These are phyloP conservation scores for Pinguiococcus pyrenoidosus DNA, from an alignment of 108 stramenopile species.

Conservation along the genomic window DNA sequence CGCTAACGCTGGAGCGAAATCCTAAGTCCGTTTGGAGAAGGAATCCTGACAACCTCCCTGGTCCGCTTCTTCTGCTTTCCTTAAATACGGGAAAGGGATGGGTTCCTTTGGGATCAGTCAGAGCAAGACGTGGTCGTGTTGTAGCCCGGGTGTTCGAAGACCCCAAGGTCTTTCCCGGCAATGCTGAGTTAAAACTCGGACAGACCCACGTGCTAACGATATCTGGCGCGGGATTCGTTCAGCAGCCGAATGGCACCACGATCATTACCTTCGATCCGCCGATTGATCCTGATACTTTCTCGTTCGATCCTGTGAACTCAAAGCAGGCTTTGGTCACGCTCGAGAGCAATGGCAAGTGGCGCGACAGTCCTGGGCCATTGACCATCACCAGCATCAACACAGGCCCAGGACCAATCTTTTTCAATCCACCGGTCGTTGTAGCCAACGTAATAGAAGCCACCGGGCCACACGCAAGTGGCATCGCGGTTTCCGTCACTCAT, in stretches of 20 bases:
- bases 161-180: conserved; percentile 11
- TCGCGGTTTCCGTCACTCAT: conserved; percentile 5
- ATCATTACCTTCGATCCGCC: neutral
- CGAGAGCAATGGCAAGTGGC: neutral
- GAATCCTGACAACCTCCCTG: conserved; percentile 25
- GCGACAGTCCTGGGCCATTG: neutral
- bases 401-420: conserved; percentile 7
- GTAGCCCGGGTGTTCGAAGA: conserved; percentile 25
- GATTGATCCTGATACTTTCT: neutral
- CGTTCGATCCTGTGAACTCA: neutral
- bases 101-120: conserved; percentile 30
- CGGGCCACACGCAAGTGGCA: conserved; percentile 3
- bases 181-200: conserved; percentile 20
- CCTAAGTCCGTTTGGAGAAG: conserved; percentile 17
- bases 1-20: conserved; percentile 14
- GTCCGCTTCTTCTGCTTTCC: conserved; percentile 19
- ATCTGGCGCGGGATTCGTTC: conserved; percentile 25
- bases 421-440: conserved; percentile 6
- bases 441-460: conserved; percentile 12
- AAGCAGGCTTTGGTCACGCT: neutral
- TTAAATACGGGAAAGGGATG: conserved; percentile 28
- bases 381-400: conserved; percentile 1
- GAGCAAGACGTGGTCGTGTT: conserved; percentile 19
- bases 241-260: neutral
- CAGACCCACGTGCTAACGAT: conserved; percentile 30